Conservation (phyloP, 805 yeast genomes). For the Ogataea trehalophila region DNA sequence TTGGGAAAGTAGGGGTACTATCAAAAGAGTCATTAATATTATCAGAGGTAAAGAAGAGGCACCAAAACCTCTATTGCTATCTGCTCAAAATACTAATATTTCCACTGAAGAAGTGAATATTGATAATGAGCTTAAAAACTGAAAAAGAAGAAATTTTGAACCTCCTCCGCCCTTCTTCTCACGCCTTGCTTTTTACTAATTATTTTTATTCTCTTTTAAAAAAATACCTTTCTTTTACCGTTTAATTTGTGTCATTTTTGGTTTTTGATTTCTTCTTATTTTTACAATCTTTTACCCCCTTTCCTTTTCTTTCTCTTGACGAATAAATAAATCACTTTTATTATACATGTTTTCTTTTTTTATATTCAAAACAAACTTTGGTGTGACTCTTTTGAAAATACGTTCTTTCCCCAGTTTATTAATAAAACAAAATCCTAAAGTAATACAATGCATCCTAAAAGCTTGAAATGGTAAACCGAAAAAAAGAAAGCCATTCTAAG, state of each 20-base stretch:
- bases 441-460: too few relatives aligned
- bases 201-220: too few relatives aligned
- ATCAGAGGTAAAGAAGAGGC: constrained; percentile 15
- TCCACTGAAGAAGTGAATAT: constrained; percentile 7
- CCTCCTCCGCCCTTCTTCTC: too few relatives aligned
- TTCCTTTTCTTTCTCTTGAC: background rate
- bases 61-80: constrained; percentile 10
- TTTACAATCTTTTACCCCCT: background rate
- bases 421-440: too few relatives aligned
- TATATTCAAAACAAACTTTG: too few relatives aligned
- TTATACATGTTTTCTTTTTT: background rate
- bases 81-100: constrained; percentile 12
- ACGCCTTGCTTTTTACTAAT: too few relatives aligned
- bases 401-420: too few relatives aligned
- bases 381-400: too few relatives aligned
- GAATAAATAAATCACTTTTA: background rate
- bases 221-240: background rate
- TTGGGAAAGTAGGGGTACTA: constrained; percentile 29
- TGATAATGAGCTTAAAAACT: constrained; percentile 2
- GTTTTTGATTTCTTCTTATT: too few relatives aligned
- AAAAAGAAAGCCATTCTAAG: too few relatives aligned
- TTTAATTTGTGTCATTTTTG: background rate
- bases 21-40: constrained; percentile 10
- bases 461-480: too few relatives aligned
- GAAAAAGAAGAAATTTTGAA: background rate